These are phyloP conservation scores for Xerocomellus intermedius DNA, from an alignment of 768 basidiomycete genomes.

Conservation along the genomic window DNA sequence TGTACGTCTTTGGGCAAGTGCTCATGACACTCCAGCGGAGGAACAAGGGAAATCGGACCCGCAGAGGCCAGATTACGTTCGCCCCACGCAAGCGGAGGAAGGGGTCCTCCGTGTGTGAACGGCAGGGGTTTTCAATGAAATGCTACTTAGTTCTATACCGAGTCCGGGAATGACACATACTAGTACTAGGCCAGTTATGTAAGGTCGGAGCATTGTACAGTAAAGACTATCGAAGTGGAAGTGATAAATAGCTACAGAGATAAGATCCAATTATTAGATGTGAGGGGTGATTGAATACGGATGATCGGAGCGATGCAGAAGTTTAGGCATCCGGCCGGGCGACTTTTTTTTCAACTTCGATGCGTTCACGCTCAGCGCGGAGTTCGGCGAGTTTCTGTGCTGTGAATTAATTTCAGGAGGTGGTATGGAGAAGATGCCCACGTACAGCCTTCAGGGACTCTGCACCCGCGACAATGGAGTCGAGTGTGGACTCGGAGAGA, in stretches of 20 bases:
- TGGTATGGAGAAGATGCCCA: constrained; percentile 5
- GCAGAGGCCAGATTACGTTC: constrained; percentile 57
- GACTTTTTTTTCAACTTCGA: constrained; percentile 47
- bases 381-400: constrained; percentile 34
- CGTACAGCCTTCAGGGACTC: constrained; percentile 61
- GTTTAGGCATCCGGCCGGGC: constrained; percentile 27
- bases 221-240: not conserved
- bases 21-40: constrained; percentile 49
- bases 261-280: constrained; percentile 30
- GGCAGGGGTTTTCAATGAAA: not conserved
- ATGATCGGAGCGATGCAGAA: constrained; percentile 12
- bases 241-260: constrained; percentile 13
- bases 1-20: not conserved
- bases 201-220: not conserved
- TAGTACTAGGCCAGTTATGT: not conserved
- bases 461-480: constrained; percentile 54
- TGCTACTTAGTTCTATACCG: not conserved
- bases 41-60: constrained; percentile 67
- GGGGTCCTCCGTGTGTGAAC: not conserved
- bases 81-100: constrained; percentile 19
- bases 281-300: constrained; percentile 21
- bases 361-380: constrained; percentile 34
- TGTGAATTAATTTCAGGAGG: not conserved
- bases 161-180: not conserved
- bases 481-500: constrained; percentile 66